Conservation (phyloP, 106 monocot species). For the Phalaenopsis equestris region DNA sequence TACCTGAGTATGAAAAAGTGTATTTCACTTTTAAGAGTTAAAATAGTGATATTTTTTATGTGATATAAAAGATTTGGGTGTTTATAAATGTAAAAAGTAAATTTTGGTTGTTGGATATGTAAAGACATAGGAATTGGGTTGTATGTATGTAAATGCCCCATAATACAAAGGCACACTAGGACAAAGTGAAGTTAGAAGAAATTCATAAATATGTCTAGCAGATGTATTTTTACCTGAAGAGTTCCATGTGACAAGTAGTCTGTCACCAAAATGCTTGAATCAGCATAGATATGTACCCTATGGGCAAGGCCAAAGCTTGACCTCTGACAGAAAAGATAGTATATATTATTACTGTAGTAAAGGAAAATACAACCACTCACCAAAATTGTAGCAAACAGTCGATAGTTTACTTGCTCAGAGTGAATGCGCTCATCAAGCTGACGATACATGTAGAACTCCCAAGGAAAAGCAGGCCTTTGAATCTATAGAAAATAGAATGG, state of each 20-base stretch:
- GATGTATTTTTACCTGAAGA: constrained; percentile 58
- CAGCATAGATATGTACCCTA: constrained; percentile 59
- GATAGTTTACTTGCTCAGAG: constrained; percentile 43
- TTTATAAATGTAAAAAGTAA: too few relatives aligned
- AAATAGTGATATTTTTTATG: too few relatives aligned
- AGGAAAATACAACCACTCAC: neutral
- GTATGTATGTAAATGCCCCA: too few relatives aligned
- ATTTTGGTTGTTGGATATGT: too few relatives aligned
- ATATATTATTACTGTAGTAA: neutral
- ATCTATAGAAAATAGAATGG: constrained; percentile 36
- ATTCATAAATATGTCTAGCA: neutral
- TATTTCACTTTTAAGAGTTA: too few relatives aligned
- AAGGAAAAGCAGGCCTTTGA: constrained; percentile 77
- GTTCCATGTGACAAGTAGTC: constrained; percentile 75
- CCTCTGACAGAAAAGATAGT: constrained; percentile 47
- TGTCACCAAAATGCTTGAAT: constrained; percentile 75
- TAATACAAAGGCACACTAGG: neutral
- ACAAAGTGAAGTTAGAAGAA: neutral
- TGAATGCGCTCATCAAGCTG: constrained; percentile 65
- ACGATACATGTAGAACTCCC: constrained; percentile 97
- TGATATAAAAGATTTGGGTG: too few relatives aligned
- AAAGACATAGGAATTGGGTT: too few relatives aligned
- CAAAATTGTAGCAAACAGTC: constrained; percentile 5
- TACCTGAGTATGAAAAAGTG: too few relatives aligned
- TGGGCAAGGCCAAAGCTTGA: constrained; percentile 78